phyloP scores from a whole-genome alignment of 2,329 filamentous ascomycete genomes.

The Aspergillus sp. region DNA sequence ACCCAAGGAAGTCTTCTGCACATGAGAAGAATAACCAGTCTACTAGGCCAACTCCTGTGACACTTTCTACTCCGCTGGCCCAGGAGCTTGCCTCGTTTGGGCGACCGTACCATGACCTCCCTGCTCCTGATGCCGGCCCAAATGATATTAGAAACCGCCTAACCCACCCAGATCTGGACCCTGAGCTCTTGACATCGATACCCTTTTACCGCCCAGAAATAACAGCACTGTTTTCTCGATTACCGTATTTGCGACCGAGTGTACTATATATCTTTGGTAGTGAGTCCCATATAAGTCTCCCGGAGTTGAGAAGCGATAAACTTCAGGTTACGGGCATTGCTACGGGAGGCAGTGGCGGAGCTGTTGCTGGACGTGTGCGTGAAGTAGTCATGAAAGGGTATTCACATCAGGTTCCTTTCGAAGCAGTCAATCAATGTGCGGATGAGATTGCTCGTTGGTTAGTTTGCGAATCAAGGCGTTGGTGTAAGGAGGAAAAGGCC shows the following conservation, averaged over 20 bases:
- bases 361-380: conserved; percentile 10
- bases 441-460: background rate
- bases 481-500: too few relatives aligned
- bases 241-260: conserved; percentile 32
- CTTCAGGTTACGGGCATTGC: conserved; percentile 32
- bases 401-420: background rate
- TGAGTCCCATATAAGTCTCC: conserved; percentile 25
- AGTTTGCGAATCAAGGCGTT: too few relatives aligned
- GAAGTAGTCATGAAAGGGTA: background rate
- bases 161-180: background rate
- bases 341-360: conserved; percentile 33
- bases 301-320: conserved; percentile 27
- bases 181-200: background rate
- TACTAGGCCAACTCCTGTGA: too few relatives aligned
- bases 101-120: background rate
- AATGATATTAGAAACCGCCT: background rate
- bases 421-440: background rate
- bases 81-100: too few relatives aligned
- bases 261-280: conserved; percentile 34
- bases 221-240: conserved; percentile 23
- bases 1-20: background rate
- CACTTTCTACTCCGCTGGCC: too few relatives aligned
- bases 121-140: background rate
- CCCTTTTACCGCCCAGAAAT: background rate
- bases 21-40: too few relatives aligned